Evolutionary conservation across 106 monocot genomes (phyloP).

Genomic region (Phalaenopsis equestris): DNA sequence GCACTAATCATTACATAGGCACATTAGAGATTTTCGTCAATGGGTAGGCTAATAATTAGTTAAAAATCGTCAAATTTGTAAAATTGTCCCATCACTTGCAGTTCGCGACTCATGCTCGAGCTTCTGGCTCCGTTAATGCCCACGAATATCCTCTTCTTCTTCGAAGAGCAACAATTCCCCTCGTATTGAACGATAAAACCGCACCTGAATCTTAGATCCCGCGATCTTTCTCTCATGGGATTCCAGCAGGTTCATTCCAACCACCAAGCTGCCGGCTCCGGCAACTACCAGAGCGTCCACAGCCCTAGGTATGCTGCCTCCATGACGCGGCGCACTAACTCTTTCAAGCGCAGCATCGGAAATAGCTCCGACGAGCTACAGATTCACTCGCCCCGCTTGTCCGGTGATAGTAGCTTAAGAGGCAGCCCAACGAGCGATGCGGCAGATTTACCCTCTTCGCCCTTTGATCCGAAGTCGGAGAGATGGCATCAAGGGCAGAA

Average conservation of each 20-base stretch:
- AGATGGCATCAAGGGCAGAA: slow-evolving; percentile 15
- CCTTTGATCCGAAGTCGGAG: slow-evolving; percentile 6
- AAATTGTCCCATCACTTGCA: background rate
- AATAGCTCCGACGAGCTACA: slow-evolving; percentile 46
- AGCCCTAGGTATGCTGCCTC: slow-evolving; percentile 41
- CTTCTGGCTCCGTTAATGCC: background rate
- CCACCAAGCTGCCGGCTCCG: slow-evolving; percentile 4
- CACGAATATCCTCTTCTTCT: background rate
- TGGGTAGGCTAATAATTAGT: too few relatives aligned
- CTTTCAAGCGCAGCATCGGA: slow-evolving; percentile 40
- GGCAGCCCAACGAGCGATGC: slow-evolving; percentile 8
- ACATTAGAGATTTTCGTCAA: too few relatives aligned
- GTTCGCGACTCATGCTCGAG: background rate
- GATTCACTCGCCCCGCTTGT: slow-evolving; percentile 55
- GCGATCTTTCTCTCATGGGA: slow-evolving; percentile 22
- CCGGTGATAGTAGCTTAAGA: slow-evolving; percentile 3
- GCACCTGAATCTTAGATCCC: background rate
- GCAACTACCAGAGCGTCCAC: slow-evolving; percentile 12
- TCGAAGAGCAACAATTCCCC: background rate
- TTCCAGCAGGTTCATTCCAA: slow-evolving; percentile 23
- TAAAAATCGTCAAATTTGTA: background rate
- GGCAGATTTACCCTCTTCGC: background rate
- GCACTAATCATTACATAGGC: too few relatives aligned
- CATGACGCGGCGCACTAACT: slow-evolving; percentile 53
- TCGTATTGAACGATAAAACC: background rate